Conservation (phyloP, 2,329 filamentous ascomycete genomes). For the Uncinocarpus reesii region DNA sequence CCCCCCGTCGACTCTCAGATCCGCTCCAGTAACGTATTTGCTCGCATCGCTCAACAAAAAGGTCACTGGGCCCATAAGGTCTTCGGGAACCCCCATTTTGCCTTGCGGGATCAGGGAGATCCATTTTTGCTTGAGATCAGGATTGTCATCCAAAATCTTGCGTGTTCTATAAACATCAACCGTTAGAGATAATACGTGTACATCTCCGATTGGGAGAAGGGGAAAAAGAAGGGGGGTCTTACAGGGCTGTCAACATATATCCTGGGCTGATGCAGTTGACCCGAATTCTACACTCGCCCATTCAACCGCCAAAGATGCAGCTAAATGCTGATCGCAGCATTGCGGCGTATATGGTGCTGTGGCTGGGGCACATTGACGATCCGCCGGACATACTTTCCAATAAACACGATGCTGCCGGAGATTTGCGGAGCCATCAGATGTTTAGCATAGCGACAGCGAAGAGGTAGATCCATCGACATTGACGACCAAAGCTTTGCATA, state of each 20-base stretch:
- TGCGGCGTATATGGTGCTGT: conserved; percentile 87
- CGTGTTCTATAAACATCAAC: conserved; percentile 52
- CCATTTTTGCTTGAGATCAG: conserved; percentile 82
- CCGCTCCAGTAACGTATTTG: conserved; percentile 62
- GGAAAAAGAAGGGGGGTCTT: conserved; percentile 36
- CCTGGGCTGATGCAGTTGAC: conserved; percentile 94
- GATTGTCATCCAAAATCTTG: conserved; percentile 90
- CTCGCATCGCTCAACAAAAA: conserved; percentile 75
- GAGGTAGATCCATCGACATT: conserved; percentile 90
- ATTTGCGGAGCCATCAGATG: conserved; percentile 76
- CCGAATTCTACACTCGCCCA: conserved; percentile 79
- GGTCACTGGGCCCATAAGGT: conserved; percentile 85
- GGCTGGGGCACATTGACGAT: conserved; percentile 95
- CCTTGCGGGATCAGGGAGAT: conserved; percentile 83
- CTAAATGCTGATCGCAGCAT: conserved; percentile 87
- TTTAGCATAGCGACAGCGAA: conserved; percentile 77
- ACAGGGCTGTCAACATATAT: conserved; percentile 93
- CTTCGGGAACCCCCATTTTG: conserved; percentile 84
- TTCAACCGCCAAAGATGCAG: conserved; percentile 79
- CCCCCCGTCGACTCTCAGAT: conserved; percentile 76
- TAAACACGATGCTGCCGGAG: conserved; percentile 80
- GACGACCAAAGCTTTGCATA: conserved; percentile 90
- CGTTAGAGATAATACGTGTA: neutral
- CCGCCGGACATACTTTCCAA: conserved; percentile 86
- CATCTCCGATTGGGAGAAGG: neutral